Base-by-base conservation (phyloP, 1,284 basidiomycete genomes). In the Caloboletus firmus region DNA sequence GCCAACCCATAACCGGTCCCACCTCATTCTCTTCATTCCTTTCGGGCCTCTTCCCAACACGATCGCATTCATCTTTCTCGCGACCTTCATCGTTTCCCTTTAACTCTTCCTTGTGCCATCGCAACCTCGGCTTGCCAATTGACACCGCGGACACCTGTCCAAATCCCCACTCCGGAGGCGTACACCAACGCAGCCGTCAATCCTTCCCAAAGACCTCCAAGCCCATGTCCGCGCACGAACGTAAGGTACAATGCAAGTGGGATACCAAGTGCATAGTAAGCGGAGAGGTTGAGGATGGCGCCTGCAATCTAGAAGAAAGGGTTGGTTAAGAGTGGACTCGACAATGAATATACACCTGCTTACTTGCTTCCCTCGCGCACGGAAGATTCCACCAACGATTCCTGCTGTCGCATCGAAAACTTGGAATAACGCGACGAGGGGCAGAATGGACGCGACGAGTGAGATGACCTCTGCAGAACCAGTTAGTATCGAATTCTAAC, bases 391-490 rank as follows among this genome's bases (percentile, higher is more conserved):
- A n/a, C 79, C 80, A 0, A 82, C 79, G 10, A 93, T 81, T 1
- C 80, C 85, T 22, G 79, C 69, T 17, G 85, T 76, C 11, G 86
- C 91, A 63, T 96, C 94, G 54, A 88, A 84, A 4, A 93, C 83
- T 68, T 94, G 92, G 80, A 92, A 93, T 34, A 93, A 78, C 15
- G 89, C 85, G 10, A 88, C 79, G 9, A 91, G 68, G 0, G 93
- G 90, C 31, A 95, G 70, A 53, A 94, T 87, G 1, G 78, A 74
- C 0, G 90, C 84, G 32, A 93, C 89, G 15, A 91, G 73, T 2
- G 61, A 59, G 31, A 87, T 78, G 3, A 92, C 89, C 62, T 76
- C 84, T 83, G 56, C 2, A 10, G 10, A 30, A 15, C 3, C 4
- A 36, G 28, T 62, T 40, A 69, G 22, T 5, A 22, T 35, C 46